Evolutionary conservation across 192 early-diverging fungal genomes (phyloP).

Genomic region (Coemansia sp.): DNA sequence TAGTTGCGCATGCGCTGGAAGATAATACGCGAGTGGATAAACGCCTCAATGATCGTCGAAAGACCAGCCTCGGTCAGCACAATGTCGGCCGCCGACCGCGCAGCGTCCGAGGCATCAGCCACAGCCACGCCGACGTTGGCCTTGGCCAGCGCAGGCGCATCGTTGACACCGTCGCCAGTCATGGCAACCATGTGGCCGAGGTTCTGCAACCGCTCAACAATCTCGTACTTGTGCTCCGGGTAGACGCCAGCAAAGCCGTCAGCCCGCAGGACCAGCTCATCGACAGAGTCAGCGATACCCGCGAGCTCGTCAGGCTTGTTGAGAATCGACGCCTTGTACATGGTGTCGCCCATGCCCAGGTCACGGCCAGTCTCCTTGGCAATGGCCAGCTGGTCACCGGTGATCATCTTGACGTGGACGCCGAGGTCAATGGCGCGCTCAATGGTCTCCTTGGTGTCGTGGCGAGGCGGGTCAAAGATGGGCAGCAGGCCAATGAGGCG

Average conservation of each 20-base stretch:
- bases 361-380: slow-evolving; percentile 77
- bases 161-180: slow-evolving; percentile 76
- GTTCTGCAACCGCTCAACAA: slow-evolving; percentile 65
- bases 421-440: slow-evolving; percentile 70
- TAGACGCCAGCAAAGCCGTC: slow-evolving; percentile 69
- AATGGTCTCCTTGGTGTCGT: slow-evolving; percentile 79
- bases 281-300: slow-evolving; percentile 57
- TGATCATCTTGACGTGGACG: slow-evolving; percentile 93
- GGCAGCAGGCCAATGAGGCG: slow-evolving; percentile 69
- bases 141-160: slow-evolving; percentile 69
- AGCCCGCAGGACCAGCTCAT: slow-evolving; percentile 61
- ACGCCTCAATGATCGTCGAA: slow-evolving; percentile 87
- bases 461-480: slow-evolving; percentile 75
- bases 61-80: slow-evolving; percentile 77
- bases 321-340: slow-evolving; percentile 65
- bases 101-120: slow-evolving; percentile 72
- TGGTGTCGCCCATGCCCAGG: slow-evolving; percentile 69
- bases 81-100: slow-evolving; percentile 74
- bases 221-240: slow-evolving; percentile 71
- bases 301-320: slow-evolving; percentile 62
- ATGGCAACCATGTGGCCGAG: slow-evolving; percentile 72
- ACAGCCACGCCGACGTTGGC: slow-evolving; percentile 76
- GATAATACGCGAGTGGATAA: slow-evolving; percentile 87
- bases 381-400: slow-evolving; percentile 87
- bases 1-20: slow-evolving; percentile 96